Evolutionary conservation across 2,329 filamentous ascomycete species (phyloP), one percentile per base, ranked within the genome.

Genomic region (Lachnellula subtilissima): DNA sequence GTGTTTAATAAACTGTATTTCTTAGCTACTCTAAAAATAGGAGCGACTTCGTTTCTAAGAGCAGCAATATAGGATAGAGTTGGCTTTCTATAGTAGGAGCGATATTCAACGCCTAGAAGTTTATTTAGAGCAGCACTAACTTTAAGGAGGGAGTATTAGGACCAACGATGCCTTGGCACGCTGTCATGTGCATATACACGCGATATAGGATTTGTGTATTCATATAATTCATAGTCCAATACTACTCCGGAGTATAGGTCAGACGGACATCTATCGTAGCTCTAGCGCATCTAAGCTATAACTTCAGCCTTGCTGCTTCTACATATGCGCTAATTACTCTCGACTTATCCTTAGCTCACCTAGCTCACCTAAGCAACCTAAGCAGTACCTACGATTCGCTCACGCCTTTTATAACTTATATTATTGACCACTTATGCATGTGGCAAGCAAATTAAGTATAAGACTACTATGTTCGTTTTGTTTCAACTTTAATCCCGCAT

Each of bases 361-460:
- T 28, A 48, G 50, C 50, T 52, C 50, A 52, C 39, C 50, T 53
- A 37, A 55, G 53, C 48, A 39, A 32, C 48, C 48, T 40, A 17
- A 37, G 48, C 48, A 55, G 48, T 55, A 50, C 48, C 53, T 40
- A 55, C 40, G 51, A 47, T 48, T 51, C 28, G 47, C 42, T 55
- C 53, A 55, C 40, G 28, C 28, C 46, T 55, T 48, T 48, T 4
- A 55, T 55, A 25, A 25, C 23, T 25, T 25, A 3, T 25, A 25
- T 25, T 6, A 25, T 25, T 25, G 23, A 25, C 23, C 23, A 25
- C 23, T 25, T 25, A 25, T 25, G 23, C 23, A 25, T 25, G 23
- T 25, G 3, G 23, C 23, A 25, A 25, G 23, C 23, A 3, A 25
- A 25, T 25, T 25, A 6, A 25, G 23, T 25, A 25, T 25, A 25